Conservation (phyloP, 495 filamentous ascomycete genomes). For the Penicillium waksmanii region DNA sequence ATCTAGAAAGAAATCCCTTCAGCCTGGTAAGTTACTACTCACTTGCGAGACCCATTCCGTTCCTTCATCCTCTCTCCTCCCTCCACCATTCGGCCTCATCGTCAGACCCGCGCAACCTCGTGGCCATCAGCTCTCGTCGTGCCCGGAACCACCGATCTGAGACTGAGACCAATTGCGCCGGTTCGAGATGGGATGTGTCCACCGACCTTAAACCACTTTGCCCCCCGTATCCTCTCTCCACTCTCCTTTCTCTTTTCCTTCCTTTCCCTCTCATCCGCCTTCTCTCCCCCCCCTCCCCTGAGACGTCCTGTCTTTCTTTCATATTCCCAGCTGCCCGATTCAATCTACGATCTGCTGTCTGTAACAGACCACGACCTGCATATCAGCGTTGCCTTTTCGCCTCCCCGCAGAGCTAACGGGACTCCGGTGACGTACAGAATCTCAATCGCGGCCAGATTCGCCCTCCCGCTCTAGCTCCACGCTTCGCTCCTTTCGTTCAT, state of each 20-base stretch:
- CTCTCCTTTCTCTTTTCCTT: constrained; percentile 10
- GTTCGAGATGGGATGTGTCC: constrained; percentile 25
- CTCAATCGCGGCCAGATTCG: constrained; percentile 37
- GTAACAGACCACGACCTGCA: constrained; percentile 4
- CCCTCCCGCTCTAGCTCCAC: constrained; percentile 42
- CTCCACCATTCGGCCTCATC: constrained; percentile 3
- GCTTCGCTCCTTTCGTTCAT: constrained; percentile 40
- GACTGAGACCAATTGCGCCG: constrained; percentile 12
- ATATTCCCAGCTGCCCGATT: constrained; percentile 6
- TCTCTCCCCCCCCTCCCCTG: constrained; percentile 2
- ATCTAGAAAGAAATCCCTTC: constrained; percentile 41
- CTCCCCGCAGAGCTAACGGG: constrained; percentile 25
- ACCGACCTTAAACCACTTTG: constrained; percentile 10
- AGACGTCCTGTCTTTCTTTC: constrained; percentile 11
- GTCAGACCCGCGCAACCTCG: neutral
- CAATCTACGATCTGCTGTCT: constrained; percentile 1
- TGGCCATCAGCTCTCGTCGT: neutral
- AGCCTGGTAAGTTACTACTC: constrained; percentile 33
- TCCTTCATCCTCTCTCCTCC: constrained; percentile 3
- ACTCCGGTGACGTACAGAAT: constrained; percentile 33
- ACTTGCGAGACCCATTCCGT: neutral
- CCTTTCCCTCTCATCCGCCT: constrained; percentile 1
- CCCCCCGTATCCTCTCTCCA: constrained; percentile 5
- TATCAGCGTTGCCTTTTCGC: constrained; percentile 16
- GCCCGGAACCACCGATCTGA: constrained; percentile 16